Base-by-base conservation (phyloP, 2,329 filamentous ascomycete genomes). In the Westerdykella sp. region DNA sequence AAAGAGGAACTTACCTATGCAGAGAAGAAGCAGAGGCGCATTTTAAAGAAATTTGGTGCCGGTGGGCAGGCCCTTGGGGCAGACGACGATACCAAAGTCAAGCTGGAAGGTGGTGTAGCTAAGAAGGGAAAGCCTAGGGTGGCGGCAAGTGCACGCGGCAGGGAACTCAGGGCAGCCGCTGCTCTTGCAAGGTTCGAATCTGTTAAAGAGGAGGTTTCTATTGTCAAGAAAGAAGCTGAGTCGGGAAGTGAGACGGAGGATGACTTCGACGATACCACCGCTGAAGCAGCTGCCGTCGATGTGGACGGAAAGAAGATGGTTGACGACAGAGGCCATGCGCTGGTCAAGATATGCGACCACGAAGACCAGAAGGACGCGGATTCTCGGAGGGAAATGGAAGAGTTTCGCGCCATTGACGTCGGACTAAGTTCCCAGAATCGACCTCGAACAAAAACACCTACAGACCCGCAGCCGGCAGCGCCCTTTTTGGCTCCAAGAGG, bases 271-370 rank as follows among this genome's bases (percentile, higher is more conserved):
- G 43, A 69, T 55, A n/a, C 49, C 5, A 53, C 57, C 25, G 57
- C 56, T 22, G 56, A 42, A 10, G 72, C 76, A 28, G 79, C 80
- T 42, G 80, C 79, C 1, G 53, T 81, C 10, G 83, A 88, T 62
- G 69, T 81, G 13, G 73, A 87, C 53, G 84, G 85, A 1, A 76
- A 72, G 41, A 75, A 71, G 46, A 69, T 90, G 37, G 65, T 83
- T 16, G 86, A 90, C 57, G 70, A 72, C 7, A 77, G 84, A 41
- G 87, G 63, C 2, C 73, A 76, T 15, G 76, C 77, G 11, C 74
- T 94, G 73, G 70, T 91, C 47, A 85, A 79, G 54, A 80, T 93
- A 1, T 93, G 87, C 59, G 83, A 83, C 48, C 83, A 85, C 36
- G 84, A 87, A 49, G 74, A 75, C 45, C 60, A 66, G 18, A 56